Evolutionary conservation across 768 basidiomycete species (phyloP).

Genomic region (Lactarius indigo): DNA sequence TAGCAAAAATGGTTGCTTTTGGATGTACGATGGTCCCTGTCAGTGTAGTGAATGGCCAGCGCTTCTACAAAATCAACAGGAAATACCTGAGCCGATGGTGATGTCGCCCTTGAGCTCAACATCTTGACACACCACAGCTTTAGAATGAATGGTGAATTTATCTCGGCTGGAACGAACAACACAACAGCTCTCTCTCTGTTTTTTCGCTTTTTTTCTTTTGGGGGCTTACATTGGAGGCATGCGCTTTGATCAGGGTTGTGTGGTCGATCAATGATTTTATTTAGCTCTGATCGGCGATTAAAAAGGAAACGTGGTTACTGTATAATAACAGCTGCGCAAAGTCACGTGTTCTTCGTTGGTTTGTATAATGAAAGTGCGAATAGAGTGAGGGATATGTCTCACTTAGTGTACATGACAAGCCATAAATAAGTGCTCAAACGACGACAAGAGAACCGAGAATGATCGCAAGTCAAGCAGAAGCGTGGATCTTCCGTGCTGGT

Average conservation of each 20-base stretch:
- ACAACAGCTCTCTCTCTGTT: background rate
- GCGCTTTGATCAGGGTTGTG: background rate
- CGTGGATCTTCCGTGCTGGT: conserved; percentile 26
- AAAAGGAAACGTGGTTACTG: conserved; percentile 11
- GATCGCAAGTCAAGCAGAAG: conserved; percentile 15
- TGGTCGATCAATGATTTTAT: background rate
- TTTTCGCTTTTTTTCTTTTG: background rate
- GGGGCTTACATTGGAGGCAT: conserved; percentile 27
- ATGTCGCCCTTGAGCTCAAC: conserved; percentile 93
- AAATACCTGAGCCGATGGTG: conserved; percentile 77
- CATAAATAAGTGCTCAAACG: conserved; percentile 11
- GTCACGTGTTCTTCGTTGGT: background rate
- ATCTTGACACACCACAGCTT: conserved; percentile 88
- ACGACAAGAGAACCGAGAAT: background rate
- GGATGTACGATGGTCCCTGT: conserved; percentile 87
- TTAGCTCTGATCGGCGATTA: background rate
- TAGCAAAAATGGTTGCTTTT: conserved; percentile 89
- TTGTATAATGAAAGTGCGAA: background rate
- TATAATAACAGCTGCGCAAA: background rate
- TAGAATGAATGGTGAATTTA: conserved; percentile 87
- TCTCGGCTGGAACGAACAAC: conserved; percentile 58
- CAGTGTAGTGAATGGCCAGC: background rate
- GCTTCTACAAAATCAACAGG: background rate
- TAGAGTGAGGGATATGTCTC: conserved; percentile 2
- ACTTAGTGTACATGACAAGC: conserved; percentile 13